Conservation (phyloP, 169 alveolate species). For the Sarcocystis neurona region DNA sequence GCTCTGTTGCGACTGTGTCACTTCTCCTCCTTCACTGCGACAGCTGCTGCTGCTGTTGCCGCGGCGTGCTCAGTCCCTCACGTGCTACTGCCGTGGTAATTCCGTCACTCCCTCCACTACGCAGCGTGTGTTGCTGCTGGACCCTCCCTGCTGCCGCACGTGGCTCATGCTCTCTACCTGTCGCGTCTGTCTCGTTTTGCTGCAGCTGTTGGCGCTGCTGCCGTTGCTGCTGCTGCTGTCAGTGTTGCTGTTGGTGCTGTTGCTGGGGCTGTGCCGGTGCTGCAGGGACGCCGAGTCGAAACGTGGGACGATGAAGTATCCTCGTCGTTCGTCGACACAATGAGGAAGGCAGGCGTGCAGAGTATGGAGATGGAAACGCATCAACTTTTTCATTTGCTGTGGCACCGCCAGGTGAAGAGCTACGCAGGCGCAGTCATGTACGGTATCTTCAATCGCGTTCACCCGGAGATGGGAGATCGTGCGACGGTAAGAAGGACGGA, state of each 20-base stretch:
- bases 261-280: too few species aligned
- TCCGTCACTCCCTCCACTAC: neutral
- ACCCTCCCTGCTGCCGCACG: neutral
- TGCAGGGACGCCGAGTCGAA: conserved; percentile 50
- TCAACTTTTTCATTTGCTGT: conserved; percentile 38
- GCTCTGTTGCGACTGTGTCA: too few species aligned
- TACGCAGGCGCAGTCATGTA: conserved; percentile 35
- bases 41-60: too few species aligned
- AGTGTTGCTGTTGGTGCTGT: too few species aligned
- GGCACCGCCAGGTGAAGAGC: neutral
- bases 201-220: too few species aligned
- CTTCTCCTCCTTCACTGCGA: too few species aligned
- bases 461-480: conserved; percentile 11
- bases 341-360: conserved; percentile 15
- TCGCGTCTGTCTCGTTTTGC: too few species aligned
- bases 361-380: conserved; percentile 66
- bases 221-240: too few species aligned
- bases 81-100: too few species aligned
- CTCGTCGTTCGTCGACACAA: conserved; percentile 12
- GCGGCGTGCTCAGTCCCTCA: too few species aligned
- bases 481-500: conserved; percentile 11
- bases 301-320: conserved; percentile 30
- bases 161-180: neutral
- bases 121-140: neutral
- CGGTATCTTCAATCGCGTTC: conserved; percentile 34